These are phyloP conservation scores for Iris pallida DNA, from an alignment of 116 monocot genomes.

Conservation along the genomic window DNA sequence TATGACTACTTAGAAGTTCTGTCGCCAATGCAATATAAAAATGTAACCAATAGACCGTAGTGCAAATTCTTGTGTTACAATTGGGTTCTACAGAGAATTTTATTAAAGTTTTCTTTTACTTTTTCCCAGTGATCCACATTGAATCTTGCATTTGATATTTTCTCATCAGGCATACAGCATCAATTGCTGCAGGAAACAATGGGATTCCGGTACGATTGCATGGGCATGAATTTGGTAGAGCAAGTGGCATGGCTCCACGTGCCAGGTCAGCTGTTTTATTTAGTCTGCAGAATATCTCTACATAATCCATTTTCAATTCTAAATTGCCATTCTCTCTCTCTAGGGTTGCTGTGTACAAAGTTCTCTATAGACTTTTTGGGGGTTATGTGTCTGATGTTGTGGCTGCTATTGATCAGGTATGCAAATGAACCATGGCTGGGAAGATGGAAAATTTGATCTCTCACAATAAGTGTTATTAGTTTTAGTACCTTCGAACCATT, in stretches of 20 bases:
- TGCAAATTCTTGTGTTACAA: no score
- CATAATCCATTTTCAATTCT: neutral
- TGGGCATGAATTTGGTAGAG: constrained; percentile 89
- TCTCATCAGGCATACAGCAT: constrained; percentile 73
- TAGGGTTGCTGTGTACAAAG: constrained; percentile 99
- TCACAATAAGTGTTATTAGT: no score
- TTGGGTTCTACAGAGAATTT: no score
- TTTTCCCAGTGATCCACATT: no score
- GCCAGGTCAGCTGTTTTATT: constrained; percentile 59
- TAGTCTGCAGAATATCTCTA: neutral
- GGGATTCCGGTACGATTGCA: constrained; percentile 92
- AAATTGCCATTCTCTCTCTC: neutral
- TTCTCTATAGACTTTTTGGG: constrained; percentile 92
- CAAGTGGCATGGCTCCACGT: constrained; percentile 99
- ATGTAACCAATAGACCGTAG: no score
- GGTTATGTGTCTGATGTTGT: constrained; percentile 98
- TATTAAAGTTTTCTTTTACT: no score
- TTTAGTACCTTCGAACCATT: neutral
- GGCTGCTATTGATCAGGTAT: constrained; percentile 95
- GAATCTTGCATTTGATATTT: no score
- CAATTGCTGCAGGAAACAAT: constrained; percentile 97
- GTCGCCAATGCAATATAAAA: no score
- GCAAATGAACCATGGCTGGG: neutral
- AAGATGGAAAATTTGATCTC: no score
- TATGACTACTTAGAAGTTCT: no score